Evolutionary conservation across 2,329 filamentous ascomycete genomes (phyloP), one percentile per base, ranked within the genome.

Genomic region (Bipolaris bicolor): DNA sequence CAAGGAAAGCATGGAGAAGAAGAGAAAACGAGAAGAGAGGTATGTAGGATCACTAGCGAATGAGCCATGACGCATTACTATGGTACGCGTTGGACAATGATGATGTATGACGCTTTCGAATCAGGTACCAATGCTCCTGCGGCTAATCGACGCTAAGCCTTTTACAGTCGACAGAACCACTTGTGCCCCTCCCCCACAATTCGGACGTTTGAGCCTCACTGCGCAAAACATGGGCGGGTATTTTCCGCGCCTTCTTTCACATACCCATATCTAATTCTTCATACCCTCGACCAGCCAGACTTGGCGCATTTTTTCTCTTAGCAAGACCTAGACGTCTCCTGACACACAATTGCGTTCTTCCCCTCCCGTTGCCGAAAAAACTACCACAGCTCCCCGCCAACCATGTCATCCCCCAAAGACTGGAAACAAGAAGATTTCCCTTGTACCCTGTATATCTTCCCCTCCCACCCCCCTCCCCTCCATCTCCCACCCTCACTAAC

Each of bases 401-500:
- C 31, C 1, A 71, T 71, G 69, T 57, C 67, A 3, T 40, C n/a
- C 29, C 41, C 3, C 37, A 55, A 29, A 61, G 49, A 56, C 13
- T 65, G 62, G 57, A 61, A 64, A 20, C 41, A 34, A 7, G 63
- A 58, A 5, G 71, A 71, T 5, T 79, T 79, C 45, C 77, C 77
- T 3, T 79, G 75, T 63, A 75, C 69, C 26, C 65, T 80, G 78
- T 79, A 71, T 16, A 61, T 33, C 9, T 36, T 11, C 15, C n/a
- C 6, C 34, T 34, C 2, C 31, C n/a, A 5, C 34, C 31, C 2
- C 31, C 26, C 10, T 11, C 24, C 13, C 10, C 24, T 26, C 1
- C 4, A 10, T 7, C 13, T 16, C 53, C 4, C 52, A 51, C 29
- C 54, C 45, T 16, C 34, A 39, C 18, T 46, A 26, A 55, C 34